A percentile compares a stretch with the other conserved stretches of the same genome.
Conservation (phyloP, 345 rosid species). For the Eutrema yunnanense region DNA sequence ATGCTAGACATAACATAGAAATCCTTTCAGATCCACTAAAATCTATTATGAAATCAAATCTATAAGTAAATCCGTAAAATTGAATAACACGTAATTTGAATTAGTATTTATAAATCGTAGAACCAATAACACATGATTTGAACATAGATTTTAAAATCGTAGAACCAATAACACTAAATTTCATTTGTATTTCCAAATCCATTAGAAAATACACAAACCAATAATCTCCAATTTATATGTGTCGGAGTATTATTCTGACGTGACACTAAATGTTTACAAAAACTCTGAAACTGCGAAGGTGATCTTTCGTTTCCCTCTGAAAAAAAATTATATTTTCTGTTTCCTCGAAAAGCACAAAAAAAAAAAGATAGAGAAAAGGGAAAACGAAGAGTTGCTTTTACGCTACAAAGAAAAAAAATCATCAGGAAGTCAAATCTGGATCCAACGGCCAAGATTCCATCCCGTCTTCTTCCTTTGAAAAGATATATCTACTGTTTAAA, state of each 20-base stretch:
- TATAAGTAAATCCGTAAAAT: too few relatives aligned
- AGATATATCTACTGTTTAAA: background rate
- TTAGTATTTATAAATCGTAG: too few relatives aligned
- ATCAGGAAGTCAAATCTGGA: background rate
- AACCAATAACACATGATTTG: too few relatives aligned
- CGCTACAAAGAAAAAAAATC: background rate
- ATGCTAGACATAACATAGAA: too few relatives aligned
- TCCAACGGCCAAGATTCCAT: conserved; percentile 14
- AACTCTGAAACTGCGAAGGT: background rate
- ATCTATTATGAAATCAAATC: too few relatives aligned
- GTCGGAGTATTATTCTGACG: background rate
- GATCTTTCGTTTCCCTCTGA: conserved; percentile 14
- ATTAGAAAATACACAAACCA: too few relatives aligned
- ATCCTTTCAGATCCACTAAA: too few relatives aligned
- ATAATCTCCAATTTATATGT: too few relatives aligned
- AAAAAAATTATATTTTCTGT: conserved; percentile 2
- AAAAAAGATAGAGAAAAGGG: background rate
- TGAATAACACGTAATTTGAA: too few relatives aligned
- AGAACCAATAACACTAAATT: too few relatives aligned
- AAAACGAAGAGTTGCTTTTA: background rate
- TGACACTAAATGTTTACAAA: background rate
- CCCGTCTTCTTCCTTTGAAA: background rate
- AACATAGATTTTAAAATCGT: too few relatives aligned
- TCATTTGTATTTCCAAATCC: too few relatives aligned
- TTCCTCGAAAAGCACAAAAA: conserved; percentile 6